Conservation (phyloP, 2,329 filamentous ascomycete genomes). For the Penicillium italicum region DNA sequence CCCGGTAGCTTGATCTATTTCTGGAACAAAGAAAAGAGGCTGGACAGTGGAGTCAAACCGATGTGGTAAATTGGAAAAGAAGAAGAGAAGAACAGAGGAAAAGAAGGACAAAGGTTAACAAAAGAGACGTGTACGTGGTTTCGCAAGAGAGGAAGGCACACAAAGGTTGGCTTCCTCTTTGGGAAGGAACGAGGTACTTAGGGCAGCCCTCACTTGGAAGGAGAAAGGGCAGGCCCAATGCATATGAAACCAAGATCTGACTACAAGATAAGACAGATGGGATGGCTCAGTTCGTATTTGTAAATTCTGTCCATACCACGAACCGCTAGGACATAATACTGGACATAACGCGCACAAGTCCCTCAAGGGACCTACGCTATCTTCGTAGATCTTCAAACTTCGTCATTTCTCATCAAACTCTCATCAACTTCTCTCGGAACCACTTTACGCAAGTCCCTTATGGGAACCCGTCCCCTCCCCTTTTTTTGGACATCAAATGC, state of each 20-base stretch:
- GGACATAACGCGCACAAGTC: slow-evolving; percentile 15
- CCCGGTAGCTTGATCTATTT: slow-evolving; percentile 1
- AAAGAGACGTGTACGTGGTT: neutral
- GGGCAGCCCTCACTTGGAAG: neutral
- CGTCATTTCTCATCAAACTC: slow-evolving; percentile 13
- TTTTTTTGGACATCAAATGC: slow-evolving; percentile 11
- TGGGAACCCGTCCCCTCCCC: neutral
- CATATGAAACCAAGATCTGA: neutral
- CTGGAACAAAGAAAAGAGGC: slow-evolving; percentile 3
- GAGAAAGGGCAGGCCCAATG: neutral
- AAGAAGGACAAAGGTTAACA: neutral
- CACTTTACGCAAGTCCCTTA: slow-evolving; percentile 7
- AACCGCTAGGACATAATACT: slow-evolving; percentile 14
- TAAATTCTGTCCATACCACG: slow-evolving; percentile 13
- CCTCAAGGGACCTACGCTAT: slow-evolving; percentile 1
- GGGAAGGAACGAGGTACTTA: neutral
- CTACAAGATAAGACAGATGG: slow-evolving; percentile 1
- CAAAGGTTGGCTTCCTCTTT: neutral
- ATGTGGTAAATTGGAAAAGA: neutral
- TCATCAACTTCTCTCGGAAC: slow-evolving; percentile 9
- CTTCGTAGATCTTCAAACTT: slow-evolving; percentile 12
- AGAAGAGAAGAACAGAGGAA: neutral
- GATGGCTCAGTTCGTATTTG: slow-evolving; percentile 23
- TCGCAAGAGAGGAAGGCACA: neutral
- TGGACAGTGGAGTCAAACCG: neutral